phyloP scores from a whole-genome alignment of 139 green algal genomes.

The Closterium sp. region DNA sequence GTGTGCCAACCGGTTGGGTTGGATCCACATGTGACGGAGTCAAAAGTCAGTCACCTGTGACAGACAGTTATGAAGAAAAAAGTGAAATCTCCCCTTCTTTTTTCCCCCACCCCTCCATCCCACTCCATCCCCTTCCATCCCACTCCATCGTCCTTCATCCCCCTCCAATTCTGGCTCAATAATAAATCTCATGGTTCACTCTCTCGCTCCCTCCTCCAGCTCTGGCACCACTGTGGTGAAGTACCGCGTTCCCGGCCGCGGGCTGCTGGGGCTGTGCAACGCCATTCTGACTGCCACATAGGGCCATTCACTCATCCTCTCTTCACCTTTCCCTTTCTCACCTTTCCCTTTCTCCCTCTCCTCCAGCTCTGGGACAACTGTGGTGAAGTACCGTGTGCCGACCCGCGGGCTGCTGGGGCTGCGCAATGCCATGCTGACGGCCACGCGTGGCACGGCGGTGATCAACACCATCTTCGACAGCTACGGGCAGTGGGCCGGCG shows the following conservation, averaged over 20 bases:
- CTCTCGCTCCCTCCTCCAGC: background rate
- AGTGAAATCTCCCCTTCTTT: no score
- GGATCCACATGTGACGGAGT: no score
- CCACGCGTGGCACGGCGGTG: conserved; percentile 89
- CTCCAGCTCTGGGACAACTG: conserved; percentile 10
- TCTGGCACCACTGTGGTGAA: conserved; percentile 56
- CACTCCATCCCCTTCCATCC: no score
- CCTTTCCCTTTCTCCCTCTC: conserved; percentile 72
- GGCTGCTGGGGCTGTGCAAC: conserved; percentile 87
- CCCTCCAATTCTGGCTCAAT: no score
- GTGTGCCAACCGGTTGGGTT: no score
- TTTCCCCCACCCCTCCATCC: no score
- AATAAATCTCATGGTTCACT: no score
- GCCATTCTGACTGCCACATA: conserved; percentile 91
- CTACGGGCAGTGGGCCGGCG: conserved; percentile 68
- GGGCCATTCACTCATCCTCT: conserved; percentile 57
- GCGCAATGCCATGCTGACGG: conserved; percentile 91
- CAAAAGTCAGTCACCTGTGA: no score
- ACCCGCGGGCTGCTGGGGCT: conserved; percentile 92
- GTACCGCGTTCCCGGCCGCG: conserved; percentile 86
- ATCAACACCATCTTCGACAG: conserved; percentile 90
- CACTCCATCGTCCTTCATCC: no score
- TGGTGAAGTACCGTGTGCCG: conserved; percentile 83
- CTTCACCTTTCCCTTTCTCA: conserved; percentile 74
- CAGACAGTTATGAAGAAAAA: no score